Evolutionary conservation across 2,329 filamentous ascomycete genomes (phyloP), one percentile per base, ranked within the genome.

Genomic region (Neofusicoccum laricinum): DNA sequence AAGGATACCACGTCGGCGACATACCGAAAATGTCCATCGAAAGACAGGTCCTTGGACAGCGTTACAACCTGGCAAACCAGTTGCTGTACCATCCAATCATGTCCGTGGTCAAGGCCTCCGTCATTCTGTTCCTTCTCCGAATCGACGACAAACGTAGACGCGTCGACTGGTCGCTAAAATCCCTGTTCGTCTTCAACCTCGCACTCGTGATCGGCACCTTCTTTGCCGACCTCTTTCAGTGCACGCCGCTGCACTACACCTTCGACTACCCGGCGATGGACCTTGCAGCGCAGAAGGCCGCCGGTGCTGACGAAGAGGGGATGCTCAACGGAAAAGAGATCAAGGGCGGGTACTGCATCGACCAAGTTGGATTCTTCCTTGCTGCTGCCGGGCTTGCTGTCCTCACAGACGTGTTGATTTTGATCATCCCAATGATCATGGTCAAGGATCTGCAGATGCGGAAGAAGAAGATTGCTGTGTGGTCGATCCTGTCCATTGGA

Each of bases 391-490:
- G 68, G 8, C 61, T 77, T 2, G 73, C 72, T 55, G 76, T 78
- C 58, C 70, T 78, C 41, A 76, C 77, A 64, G 74, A 77, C 55
- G 71, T 81, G 21, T 69, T 81, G 19, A 72, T 75, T 41, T 74
- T 81, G 10, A 71, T 74, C 2, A 76, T 78, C 32, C 80, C 80
- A 2, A 73, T 78, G 38, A 73, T 78, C 5, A 76, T 78, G 68
- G 74, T 81, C 0, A 81, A 79, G 78, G 73, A 75, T 12, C 69
- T 81, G 17, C 75, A 79, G 59, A 78, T 82, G 75, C 73, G 74
- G 0, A 63, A 69, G 30, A 73, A 77, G 45, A 77, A 77, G 66
- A 45, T 75, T 12, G 72, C 66, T 2, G 69, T 77, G 53, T 73
- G 66, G 25, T 64, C 68, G 40, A 73, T 77, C 67, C 73, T 78